Evolutionary conservation across 805 yeast genomes (phyloP).

Genomic region (Clavispora phyllophila): DNA sequence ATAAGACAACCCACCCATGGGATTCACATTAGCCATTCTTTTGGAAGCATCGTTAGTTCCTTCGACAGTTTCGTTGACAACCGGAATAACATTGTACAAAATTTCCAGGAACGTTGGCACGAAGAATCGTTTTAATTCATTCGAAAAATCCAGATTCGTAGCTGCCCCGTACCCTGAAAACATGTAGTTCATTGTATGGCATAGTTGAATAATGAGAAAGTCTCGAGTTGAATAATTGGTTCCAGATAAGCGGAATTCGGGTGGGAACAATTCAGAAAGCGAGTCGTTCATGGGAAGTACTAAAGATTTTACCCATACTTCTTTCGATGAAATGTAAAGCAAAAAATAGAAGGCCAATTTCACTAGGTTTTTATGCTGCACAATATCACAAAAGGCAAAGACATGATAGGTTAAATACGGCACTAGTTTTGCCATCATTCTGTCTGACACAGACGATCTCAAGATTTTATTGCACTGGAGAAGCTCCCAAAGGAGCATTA

Average conservation of each 20-base stretch:
- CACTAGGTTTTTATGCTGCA: conserved; percentile 37
- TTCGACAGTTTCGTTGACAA: conserved; percentile 13
- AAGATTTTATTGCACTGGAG: conserved; percentile 65
- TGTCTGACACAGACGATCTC: conserved; percentile 32
- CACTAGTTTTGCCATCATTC: conserved; percentile 49
- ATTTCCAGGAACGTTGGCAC: conserved; percentile 52
- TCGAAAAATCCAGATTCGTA: not conserved
- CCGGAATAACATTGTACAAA: conserved; percentile 54
- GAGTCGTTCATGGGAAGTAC: conserved; percentile 41
- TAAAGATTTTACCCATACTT: conserved; percentile 32
- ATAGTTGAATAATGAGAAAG: conserved; percentile 51
- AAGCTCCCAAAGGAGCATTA: conserved; percentile 70
- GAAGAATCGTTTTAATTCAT: conserved; percentile 25
- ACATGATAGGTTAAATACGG: conserved; percentile 55
- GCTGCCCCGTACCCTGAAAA: conserved; percentile 6
- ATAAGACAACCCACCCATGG: conserved; percentile 45
- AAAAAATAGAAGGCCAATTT: conserved; percentile 49
- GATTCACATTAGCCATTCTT: conserved; percentile 26
- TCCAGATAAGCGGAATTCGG: conserved; percentile 40
- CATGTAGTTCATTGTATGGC: conserved; percentile 14
- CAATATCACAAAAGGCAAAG: conserved; percentile 39
- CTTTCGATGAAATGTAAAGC: conserved; percentile 44
- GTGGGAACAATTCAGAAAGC: conserved; percentile 50
- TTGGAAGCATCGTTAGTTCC: conserved; percentile 17
- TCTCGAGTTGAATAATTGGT: conserved; percentile 55